These are phyloP conservation scores for Picochlorum sp. DNA, from an alignment of 139 green algal genomes.

Conservation along the genomic window DNA sequence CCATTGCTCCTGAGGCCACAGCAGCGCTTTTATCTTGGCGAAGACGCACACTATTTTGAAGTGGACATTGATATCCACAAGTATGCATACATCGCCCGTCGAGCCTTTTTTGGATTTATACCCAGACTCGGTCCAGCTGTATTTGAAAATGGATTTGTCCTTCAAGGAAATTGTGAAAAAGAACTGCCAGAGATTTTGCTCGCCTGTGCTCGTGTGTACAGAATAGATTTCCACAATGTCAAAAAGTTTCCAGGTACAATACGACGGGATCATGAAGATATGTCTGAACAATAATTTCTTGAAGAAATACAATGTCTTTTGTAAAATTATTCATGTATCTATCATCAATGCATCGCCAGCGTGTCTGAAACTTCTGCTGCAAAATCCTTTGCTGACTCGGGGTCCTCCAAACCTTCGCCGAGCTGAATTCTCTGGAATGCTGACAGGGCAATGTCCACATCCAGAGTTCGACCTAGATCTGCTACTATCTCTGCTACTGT, in stretches of 20 bases:
- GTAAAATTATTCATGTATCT: too few species aligned
- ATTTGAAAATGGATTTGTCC: slow-evolving; percentile 71
- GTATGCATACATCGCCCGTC: slow-evolving; percentile 75
- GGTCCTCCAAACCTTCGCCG: slow-evolving; percentile 50
- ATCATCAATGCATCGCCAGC: not conserved
- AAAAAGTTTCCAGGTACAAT: slow-evolving; percentile 20
- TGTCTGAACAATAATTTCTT: not conserved
- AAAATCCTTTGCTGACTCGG: slow-evolving; percentile 44
- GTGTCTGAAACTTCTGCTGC: slow-evolving; percentile 55
- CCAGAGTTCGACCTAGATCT: not conserved
- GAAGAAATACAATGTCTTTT: too few species aligned
- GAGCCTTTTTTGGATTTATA: slow-evolving; percentile 30
- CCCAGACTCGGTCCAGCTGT: slow-evolving; percentile 43
- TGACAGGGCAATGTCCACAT: slow-evolving; percentile 5
- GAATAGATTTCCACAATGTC: slow-evolving; percentile 35
- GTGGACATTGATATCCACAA: slow-evolving; percentile 78
- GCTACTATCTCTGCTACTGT: slow-evolving; percentile 26
- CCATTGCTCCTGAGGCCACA: slow-evolving; percentile 75
- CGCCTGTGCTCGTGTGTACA: slow-evolving; percentile 38
- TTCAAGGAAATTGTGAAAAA: slow-evolving; percentile 67
- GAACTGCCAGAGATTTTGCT: slow-evolving; percentile 80
- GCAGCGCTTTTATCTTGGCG: slow-evolving; percentile 48
- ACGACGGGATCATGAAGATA: not conserved
- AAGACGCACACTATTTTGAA: slow-evolving; percentile 52
- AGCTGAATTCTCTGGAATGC: slow-evolving; percentile 40